Evolutionary conservation across 2,329 filamentous ascomycete species (phyloP), one percentile per base, ranked within the genome.

Genomic region (Monosporascus sp.): DNA sequence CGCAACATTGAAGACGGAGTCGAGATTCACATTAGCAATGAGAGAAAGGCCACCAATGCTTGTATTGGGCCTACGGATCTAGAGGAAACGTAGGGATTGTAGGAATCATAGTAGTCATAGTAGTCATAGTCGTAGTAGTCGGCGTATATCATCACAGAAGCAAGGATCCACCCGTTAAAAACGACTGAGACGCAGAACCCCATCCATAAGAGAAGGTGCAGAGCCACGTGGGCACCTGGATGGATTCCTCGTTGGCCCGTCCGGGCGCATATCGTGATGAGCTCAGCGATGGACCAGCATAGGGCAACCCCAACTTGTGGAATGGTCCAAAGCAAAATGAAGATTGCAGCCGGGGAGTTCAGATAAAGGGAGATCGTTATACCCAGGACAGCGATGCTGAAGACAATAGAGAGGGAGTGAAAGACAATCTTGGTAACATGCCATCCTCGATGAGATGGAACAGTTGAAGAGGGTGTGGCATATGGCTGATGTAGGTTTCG

Each of bases 201-300:
- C 3, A 65, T 24, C 58, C 61, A 63, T 20, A 64, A 45, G 7
- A 65, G 46, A 15, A 64, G 58, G 7, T 65, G 60, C 6, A 65
- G 47, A 1, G 56, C 63, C 9, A 64, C 61, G 35, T 61, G 57
- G 17, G 65, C 66, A 31, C 66, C 66, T 2, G 67, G 67, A 41
- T 67, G 65, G 48, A 67, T 69, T 17, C 59, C 58, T 7, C 59
- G 57, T 26, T 55, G 52, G 9, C 43, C 37, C n/a, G 24, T 20
- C 35, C 56, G 54, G 18, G 53, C 50, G 41, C 55, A 60, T 18
- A 58, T 44, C 8, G 62, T 58, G 55, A 57, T 55, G 38, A 64
- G 54, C 44, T 64, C 61, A 15, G 59, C 54, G 22, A 52, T 53
- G 37, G 53, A 54, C 63, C 62, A 65, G 24, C 57, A 37, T 28